phyloP scores from a whole-genome alignment of 177 flowering plant genomes.

The Vitis hybrid region DNA sequence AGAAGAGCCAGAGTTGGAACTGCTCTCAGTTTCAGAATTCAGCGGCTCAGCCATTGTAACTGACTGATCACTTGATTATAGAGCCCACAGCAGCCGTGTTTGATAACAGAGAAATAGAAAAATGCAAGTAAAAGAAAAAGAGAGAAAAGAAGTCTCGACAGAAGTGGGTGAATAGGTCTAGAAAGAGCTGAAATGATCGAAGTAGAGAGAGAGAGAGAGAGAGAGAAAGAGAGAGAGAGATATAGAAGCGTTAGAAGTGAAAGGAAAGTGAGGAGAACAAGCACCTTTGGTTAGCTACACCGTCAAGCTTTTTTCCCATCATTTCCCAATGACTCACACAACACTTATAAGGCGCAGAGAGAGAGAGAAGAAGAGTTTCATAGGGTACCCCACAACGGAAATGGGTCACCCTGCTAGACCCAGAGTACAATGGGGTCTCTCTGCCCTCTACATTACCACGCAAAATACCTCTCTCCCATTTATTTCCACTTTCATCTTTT shows the following conservation, averaged over 20 bases:
- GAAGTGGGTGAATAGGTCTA: not conserved
- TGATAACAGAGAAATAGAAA: too few species aligned
- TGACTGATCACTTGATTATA: too few species aligned
- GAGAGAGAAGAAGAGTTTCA: not conserved
- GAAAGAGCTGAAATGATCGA: slow-evolving; percentile 1
- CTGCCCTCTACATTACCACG: slow-evolving; percentile 14
- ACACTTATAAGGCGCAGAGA: slow-evolving; percentile 11
- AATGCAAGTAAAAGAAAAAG: not conserved
- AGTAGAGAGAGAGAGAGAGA: not conserved
- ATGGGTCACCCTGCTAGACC: slow-evolving; percentile 29
- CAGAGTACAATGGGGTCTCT: slow-evolving; percentile 17
- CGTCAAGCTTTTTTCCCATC: not conserved
- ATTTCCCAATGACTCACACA: slow-evolving; percentile 19
- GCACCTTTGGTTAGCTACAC: not conserved
- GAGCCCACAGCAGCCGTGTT: too few species aligned
- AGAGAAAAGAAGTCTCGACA: not conserved
- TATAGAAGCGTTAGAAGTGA: not conserved
- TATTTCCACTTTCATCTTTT: slow-evolving; percentile 1
- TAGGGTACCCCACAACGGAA: slow-evolving; percentile 19
- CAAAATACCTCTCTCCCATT: slow-evolving; percentile 9
- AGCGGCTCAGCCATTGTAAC: slow-evolving; percentile 23
- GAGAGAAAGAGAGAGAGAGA: too few species aligned
- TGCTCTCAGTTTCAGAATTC: slow-evolving; percentile 37
- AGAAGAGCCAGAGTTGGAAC: slow-evolving; percentile 35
- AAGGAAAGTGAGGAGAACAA: not conserved